Conservation (phyloP, 805 yeast species). For the Sugiyamaella floridensis region DNA sequence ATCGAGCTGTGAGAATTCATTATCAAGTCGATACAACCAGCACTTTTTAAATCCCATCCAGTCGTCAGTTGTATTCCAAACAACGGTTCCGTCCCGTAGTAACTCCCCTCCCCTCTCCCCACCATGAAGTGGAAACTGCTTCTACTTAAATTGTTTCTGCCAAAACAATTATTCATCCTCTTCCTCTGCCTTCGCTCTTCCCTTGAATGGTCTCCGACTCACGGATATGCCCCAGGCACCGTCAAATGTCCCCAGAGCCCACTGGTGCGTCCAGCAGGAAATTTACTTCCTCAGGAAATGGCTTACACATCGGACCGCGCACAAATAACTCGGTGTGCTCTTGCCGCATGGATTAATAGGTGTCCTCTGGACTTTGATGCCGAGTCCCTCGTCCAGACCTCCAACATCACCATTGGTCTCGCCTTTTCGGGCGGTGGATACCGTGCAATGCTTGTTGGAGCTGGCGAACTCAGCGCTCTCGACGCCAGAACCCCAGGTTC, state of each 20-base stretch:
- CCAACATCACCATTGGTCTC: conserved; percentile 28
- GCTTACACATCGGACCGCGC: conserved; percentile 20
- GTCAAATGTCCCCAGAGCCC: conserved; percentile 34
- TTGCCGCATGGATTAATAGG: conserved; percentile 38
- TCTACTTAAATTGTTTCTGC: too few relatives aligned
- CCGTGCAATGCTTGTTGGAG: conserved; percentile 78
- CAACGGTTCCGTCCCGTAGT: too few relatives aligned
- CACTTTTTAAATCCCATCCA: too few relatives aligned
- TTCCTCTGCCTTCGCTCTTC: not conserved
- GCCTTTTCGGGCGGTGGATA: conserved; percentile 89
- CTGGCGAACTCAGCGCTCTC: conserved; percentile 72
- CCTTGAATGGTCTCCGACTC: conserved; percentile 27
- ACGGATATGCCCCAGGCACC: conserved; percentile 38
- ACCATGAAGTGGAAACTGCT: too few relatives aligned
- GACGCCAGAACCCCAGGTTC: conserved; percentile 55
- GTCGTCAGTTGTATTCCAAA: too few relatives aligned
- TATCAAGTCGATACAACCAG: too few relatives aligned
- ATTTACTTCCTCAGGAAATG: conserved; percentile 14
- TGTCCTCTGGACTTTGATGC: conserved; percentile 45
- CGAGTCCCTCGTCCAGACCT: conserved; percentile 18
- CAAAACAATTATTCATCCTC: too few relatives aligned
- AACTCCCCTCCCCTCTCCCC: too few relatives aligned
- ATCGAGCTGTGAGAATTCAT: too few relatives aligned
- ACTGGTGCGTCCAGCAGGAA: conserved; percentile 10
- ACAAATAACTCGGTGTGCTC: conserved; percentile 20